Base-by-base conservation (phyloP, 306 rosid species). In the Fagus crenata region DNA sequence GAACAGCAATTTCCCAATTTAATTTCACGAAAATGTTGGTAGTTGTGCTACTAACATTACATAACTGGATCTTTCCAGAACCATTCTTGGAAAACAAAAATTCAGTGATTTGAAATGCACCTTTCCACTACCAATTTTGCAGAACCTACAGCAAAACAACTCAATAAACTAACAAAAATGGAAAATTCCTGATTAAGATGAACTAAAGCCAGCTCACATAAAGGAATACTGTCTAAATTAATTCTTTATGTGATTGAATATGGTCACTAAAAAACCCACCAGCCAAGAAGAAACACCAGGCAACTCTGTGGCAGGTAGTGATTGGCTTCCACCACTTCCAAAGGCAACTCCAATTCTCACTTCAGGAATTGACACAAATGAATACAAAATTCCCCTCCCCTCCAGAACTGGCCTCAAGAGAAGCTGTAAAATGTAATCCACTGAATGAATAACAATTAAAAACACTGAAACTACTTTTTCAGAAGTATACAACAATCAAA, bases 251-350 rank as follows among this genome's bases (percentile, higher is more conserved):
- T 36, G 36, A 2, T 49, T 22, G 40, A 53, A 42, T 77, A 43
- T 74, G 75, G 32, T 35, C 63, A 15, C 37, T 33, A 43, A 60
- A 78, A 79, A 74, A 69, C 84, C 70, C 59, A 96, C 99, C 97
- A 96, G 90, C 97, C 97, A 96, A 75, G 93, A 86, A 80, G 97
- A 91, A 81, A 96, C 99, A 4, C 87, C 97, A 4, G 99, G 99
- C 79, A 93, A 91, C 82, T 85, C 99, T 0, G 99, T 96, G 67
- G 96, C 98, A 75, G 99, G 99, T 83, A 92, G 84, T 22, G 98
- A 84, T 73, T 96, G 98, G 89, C 98, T 92, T 75, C 93, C 97
- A 22, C 97, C 99, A 60, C 99, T 96, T 82, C 99, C 99, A 80
- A 96, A 92, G 81, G 98, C 99, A 76, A 96, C 67, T 73, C 98